Conservation (phyloP, 257 asterid species). For the Plantago major region DNA sequence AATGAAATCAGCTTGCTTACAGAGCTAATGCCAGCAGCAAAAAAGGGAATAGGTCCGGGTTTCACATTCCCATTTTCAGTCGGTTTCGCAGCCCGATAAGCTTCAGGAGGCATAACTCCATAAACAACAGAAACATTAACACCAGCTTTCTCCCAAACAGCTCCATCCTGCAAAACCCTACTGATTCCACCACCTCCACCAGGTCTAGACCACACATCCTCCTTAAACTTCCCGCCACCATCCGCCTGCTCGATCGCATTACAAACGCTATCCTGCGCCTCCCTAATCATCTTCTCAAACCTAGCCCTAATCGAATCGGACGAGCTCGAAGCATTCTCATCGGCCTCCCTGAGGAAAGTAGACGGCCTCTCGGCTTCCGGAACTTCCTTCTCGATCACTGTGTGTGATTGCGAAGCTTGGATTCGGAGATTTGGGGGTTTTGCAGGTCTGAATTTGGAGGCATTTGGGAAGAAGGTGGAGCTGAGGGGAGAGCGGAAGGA, state of each 20-base stretch:
- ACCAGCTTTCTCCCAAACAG: constrained; percentile 92
- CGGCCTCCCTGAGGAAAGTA: constrained; percentile 64
- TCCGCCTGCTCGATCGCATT: constrained; percentile 68
- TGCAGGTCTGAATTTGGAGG: background rate
- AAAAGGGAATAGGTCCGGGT: constrained; percentile 85
- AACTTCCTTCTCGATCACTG: constrained; percentile 65
- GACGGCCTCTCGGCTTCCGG: constrained; percentile 49
- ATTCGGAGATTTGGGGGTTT: constrained; percentile 18
- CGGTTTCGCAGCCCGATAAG: constrained; percentile 94
- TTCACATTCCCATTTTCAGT: constrained; percentile 51
- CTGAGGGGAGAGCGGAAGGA: constrained; percentile 18
- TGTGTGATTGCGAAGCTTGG: constrained; percentile 30
- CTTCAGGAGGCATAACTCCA: constrained; percentile 98
- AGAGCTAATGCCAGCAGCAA: constrained; percentile 98
- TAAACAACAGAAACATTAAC: constrained; percentile 97
- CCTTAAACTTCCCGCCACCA: constrained; percentile 68
- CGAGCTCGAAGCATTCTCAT: constrained; percentile 26
- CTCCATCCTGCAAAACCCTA: constrained; percentile 90
- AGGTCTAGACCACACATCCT: constrained; percentile 95
- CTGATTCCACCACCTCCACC: constrained; percentile 99
- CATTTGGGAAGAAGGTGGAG: constrained; percentile 3
- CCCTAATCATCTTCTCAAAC: constrained; percentile 93
- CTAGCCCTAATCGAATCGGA: constrained; percentile 50
- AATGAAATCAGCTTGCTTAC: constrained; percentile 26
- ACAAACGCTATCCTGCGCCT: constrained; percentile 76